Conservation (phyloP, 352 stramenopile species). For the Phytopythium sindhum region DNA sequence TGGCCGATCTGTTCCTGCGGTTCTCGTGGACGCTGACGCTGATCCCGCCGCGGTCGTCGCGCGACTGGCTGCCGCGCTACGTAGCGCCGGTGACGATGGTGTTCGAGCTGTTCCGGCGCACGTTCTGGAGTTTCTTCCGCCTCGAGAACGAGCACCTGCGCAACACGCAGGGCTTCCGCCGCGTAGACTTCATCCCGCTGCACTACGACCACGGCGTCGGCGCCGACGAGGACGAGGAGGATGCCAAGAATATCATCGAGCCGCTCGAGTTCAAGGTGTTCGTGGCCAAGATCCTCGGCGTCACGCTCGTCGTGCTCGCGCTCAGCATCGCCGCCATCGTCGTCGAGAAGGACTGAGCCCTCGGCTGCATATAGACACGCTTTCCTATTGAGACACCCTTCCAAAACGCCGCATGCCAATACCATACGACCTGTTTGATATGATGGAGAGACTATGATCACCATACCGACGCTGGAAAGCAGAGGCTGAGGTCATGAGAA, state of each 20-base stretch:
- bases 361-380: neutral
- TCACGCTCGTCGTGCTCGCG: conserved; percentile 40
- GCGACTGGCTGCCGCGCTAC: conserved; percentile 65
- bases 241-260: conserved; percentile 23
- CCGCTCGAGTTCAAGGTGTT: conserved; percentile 44
- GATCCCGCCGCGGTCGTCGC: conserved; percentile 59
- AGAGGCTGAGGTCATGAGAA: neutral
- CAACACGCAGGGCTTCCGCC: conserved; percentile 83
- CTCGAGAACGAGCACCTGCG: conserved; percentile 85
- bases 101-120: conserved; percentile 78
- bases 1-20: conserved; percentile 73
- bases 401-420: neutral
- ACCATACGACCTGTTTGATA: neutral
- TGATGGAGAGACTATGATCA: no score
- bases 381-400: neutral
- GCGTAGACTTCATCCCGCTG: conserved; percentile 80
- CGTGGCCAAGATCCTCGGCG: conserved; percentile 46
- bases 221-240: conserved; percentile 32
- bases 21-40: conserved; percentile 84
- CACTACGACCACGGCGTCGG: conserved; percentile 78
- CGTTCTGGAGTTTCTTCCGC: conserved; percentile 85
- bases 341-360: conserved; percentile 24
- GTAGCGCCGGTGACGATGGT: conserved; percentile 86
- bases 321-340: conserved; percentile 51
- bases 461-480: neutral